Conservation (phyloP, 192 early-diverging fungal species). For the Backusella mclennaniae region DNA sequence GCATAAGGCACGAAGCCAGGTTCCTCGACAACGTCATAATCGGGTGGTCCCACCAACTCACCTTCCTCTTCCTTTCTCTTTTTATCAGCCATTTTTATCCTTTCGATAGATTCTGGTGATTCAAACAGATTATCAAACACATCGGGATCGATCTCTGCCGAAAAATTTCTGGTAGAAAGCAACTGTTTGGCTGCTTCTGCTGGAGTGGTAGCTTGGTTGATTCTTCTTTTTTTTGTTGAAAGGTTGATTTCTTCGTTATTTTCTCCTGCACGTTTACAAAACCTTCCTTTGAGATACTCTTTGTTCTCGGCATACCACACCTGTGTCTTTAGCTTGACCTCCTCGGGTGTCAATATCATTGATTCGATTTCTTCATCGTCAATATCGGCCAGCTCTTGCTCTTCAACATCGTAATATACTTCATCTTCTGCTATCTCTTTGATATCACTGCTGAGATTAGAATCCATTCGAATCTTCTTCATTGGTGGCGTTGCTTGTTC, state of each 20-base stretch:
- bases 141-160: slow-evolving; percentile 90
- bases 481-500: background rate
- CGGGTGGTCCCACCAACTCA: slow-evolving; percentile 11
- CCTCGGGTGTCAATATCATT: slow-evolving; percentile 39
- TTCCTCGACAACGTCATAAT: slow-evolving; percentile 43
- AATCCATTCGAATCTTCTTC: background rate
- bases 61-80: slow-evolving; percentile 37
- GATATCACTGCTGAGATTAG: too few species aligned
- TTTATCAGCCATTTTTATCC: background rate
- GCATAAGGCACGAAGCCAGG: slow-evolving; percentile 21
- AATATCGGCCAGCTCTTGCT: too few species aligned
- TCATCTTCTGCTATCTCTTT: too few species aligned
- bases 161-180: slow-evolving; percentile 69
- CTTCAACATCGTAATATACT: too few species aligned
- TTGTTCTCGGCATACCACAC: too few species aligned
- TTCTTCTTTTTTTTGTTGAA: slow-evolving; percentile 32
- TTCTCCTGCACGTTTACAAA: slow-evolving; percentile 75
- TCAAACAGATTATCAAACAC: slow-evolving; percentile 73
- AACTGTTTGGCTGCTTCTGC: slow-evolving; percentile 79
- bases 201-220: slow-evolving; percentile 54
- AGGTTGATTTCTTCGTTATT: slow-evolving; percentile 29
- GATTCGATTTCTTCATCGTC: too few species aligned
- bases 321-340: slow-evolving; percentile 8
- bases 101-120: background rate
- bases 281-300: too few species aligned